Conservation (phyloP, 2,329 filamentous ascomycete species). For the Exophiala aquamarina region DNA sequence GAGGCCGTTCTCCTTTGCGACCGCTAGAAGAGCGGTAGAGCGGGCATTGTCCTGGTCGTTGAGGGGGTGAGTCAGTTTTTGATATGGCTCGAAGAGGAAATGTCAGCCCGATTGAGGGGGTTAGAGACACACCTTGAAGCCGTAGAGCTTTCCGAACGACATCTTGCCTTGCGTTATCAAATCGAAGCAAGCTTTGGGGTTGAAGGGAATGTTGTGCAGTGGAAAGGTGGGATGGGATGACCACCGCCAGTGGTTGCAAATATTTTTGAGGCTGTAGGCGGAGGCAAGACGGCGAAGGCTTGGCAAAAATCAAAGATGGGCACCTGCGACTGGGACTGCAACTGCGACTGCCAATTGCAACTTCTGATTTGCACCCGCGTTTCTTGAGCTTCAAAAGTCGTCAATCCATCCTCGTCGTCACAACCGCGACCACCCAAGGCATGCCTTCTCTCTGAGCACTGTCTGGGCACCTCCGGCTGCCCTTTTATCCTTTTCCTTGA, state of each 20-base stretch:
- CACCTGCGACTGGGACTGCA: too few relatives aligned
- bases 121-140: conserved; percentile 66
- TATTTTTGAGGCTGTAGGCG: too few relatives aligned
- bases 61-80: conserved; percentile 18
- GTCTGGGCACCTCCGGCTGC: too few relatives aligned
- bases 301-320: conserved; percentile 4
- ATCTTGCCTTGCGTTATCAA: conserved; percentile 56
- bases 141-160: conserved; percentile 98
- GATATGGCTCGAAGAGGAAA: conserved; percentile 18
- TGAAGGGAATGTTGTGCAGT: background rate
- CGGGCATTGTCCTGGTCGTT: conserved; percentile 27
- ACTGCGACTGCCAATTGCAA: background rate
- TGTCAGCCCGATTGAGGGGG: conserved; percentile 16
- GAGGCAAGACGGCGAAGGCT: background rate
- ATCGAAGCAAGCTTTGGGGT: conserved; percentile 10
- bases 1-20: conserved; percentile 96
- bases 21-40: conserved; percentile 65
- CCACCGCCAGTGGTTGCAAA: background rate
- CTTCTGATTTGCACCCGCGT: background rate
- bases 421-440: too few relatives aligned
- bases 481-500: background rate
- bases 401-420: background rate
- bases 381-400: background rate
- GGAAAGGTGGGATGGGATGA: background rate
- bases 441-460: too few relatives aligned